Percentiles rank a stretch among this genome's conserved stretches.
Conservation (phyloP, 2,329 filamentous ascomycete genomes). For the Talaromyces albobiverticillius region DNA sequence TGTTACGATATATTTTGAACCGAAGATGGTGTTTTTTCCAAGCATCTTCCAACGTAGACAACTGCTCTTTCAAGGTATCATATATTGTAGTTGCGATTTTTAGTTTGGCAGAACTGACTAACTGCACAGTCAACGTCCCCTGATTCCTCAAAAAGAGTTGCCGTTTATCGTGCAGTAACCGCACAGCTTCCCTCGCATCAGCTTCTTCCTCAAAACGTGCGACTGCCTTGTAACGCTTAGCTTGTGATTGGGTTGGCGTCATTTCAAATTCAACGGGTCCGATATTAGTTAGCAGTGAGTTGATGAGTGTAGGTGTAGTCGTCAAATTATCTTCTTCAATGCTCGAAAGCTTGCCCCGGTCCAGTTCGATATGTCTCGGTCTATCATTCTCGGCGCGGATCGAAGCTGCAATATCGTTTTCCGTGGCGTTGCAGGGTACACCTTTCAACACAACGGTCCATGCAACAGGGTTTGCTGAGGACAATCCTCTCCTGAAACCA, state of each 20-base stretch:
- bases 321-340: background rate
- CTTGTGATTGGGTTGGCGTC: slow-evolving; percentile 18
- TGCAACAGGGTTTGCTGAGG: slow-evolving; percentile 18
- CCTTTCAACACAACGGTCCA: slow-evolving; percentile 23
- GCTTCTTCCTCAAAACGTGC: slow-evolving; percentile 39
- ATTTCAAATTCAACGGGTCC: slow-evolving; percentile 5
- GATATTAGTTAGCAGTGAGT: slow-evolving; percentile 9
- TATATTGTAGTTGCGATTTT: slow-evolving; percentile 38
- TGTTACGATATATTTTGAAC: slow-evolving; percentile 19
- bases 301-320: slow-evolving; percentile 12
- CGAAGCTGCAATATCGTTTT: slow-evolving; percentile 18
- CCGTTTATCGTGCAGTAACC: slow-evolving; percentile 27
- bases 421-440: slow-evolving; percentile 17
- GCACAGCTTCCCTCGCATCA: slow-evolving; percentile 33
- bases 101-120: slow-evolving; percentile 38
- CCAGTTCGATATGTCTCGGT: background rate
- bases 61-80: slow-evolving; percentile 24
- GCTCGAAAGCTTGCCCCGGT: no score
- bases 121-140: slow-evolving; percentile 36
- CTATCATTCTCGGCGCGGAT: no score
- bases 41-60: no score
- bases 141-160: slow-evolving; percentile 30
- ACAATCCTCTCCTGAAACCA: no score
- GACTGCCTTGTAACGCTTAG: slow-evolving; percentile 39
- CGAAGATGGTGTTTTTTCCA: slow-evolving; percentile 32